Base-by-base conservation (phyloP, 2,329 filamentous ascomycete genomes). In the Neofusicoccum sp. region DNA sequence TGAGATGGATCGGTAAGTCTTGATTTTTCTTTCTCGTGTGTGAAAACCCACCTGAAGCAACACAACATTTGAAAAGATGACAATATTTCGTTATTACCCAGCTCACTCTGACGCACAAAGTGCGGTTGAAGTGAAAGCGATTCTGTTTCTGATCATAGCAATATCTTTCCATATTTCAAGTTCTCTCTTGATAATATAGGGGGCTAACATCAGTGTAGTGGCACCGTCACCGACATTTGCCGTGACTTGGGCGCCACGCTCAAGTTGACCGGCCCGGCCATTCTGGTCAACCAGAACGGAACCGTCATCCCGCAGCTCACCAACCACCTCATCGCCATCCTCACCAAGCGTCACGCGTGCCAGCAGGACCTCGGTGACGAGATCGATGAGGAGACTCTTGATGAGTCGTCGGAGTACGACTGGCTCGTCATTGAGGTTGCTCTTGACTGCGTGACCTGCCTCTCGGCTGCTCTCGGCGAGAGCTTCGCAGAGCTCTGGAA, bases 341-440 rank as follows among this genome's bases (percentile, higher is more conserved):
- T 98, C 72, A 94, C 89, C 66, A 93, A 94, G 78, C 89, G 91
- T 66, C 95, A 99, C 80, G 89, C 91, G 63, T 97, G 92, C 82
- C 95, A 99, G 79, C 87, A 94, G 73, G 94, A 97, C 73, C 86
- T 96, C 28, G 91, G 90, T 62, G 93, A 94, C 69, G 86, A 89
- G 66, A 84, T 87, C 62, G 87, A 88, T n/a, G 82, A 88, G 8
- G 87, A 90, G 62, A 81, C 81, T 61, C 76, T 83, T 11, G 82
- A 87, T 56, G 94, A 93, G 74, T 90, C 90, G 34, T 96, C 94
- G 2, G 95, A 99, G 80, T 97, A 96, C 72, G 95, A 98, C 81
- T 98, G 95, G 95, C 86, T 97, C 16, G 89, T 97, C 58, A 90
- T 98, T 61, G 95, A 99, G 80, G 97, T 93, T 8, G 93, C 92